phyloP scores from a whole-genome alignment of 306 rosid species.

The Medicago ruthenica region DNA sequence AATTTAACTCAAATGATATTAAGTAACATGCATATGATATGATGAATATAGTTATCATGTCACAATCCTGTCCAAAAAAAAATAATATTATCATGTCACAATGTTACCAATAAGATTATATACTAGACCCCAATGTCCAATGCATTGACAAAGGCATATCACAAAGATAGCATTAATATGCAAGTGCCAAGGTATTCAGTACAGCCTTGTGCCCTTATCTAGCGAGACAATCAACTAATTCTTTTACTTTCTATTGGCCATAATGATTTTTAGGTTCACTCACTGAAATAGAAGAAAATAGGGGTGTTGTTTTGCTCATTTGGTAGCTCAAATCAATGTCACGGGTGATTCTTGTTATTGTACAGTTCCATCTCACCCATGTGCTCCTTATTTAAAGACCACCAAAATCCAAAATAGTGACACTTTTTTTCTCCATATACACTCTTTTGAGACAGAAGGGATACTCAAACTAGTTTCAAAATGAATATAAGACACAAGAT shows the following conservation, averaged over 20 bases:
- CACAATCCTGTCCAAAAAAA: no score
- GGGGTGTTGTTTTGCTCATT: slow-evolving; percentile 9
- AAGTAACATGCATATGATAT: no score
- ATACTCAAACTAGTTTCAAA: slow-evolving; percentile 28
- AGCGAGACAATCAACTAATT: slow-evolving; percentile 4
- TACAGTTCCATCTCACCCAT: slow-evolving; percentile 9
- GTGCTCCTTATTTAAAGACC: slow-evolving; percentile 28
- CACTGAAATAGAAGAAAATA: slow-evolving; percentile 35
- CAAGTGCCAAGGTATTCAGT: slow-evolving; percentile 43
- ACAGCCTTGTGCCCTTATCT: slow-evolving; percentile 33
- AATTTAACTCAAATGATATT: no score
- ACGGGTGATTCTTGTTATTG: slow-evolving; percentile 27
- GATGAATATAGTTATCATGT: no score
- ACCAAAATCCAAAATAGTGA: slow-evolving; percentile 30
- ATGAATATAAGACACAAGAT: slow-evolving; percentile 40
- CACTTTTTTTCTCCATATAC: slow-evolving; percentile 13
- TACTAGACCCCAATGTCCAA: slow-evolving; percentile 2
- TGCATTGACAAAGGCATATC: slow-evolving; percentile 6
- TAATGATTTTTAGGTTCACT: slow-evolving; percentile 30
- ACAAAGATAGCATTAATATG: background rate
- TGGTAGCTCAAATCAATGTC: slow-evolving; percentile 34
- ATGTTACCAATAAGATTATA: no score
- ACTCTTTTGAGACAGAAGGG: slow-evolving; percentile 34
- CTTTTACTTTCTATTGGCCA: slow-evolving; percentile 20
- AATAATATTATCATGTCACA: no score